Evolutionary conservation across 768 basidiomycete species (phyloP).

Genomic region (Hygrocybe punicea): DNA sequence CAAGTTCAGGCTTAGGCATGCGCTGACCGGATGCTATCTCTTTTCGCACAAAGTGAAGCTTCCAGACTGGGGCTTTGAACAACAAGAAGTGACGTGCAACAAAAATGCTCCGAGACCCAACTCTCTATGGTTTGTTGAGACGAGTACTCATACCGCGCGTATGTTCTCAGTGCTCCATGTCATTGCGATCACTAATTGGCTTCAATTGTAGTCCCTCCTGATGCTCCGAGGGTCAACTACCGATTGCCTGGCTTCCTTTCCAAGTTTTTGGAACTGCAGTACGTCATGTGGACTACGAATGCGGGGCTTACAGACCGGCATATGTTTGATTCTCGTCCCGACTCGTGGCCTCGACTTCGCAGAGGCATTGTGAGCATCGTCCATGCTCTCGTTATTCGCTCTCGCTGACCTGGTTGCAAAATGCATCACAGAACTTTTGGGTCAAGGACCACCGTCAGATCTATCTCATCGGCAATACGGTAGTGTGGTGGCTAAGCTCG

Average conservation of each 20-base stretch:
- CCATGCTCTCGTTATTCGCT: background rate
- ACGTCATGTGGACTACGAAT: conserved; percentile 97
- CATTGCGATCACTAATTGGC: background rate
- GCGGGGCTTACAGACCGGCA: conserved; percentile 94
- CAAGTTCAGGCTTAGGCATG: conserved; percentile 78
- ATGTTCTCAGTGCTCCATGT: conserved; percentile 31
- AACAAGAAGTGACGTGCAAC: conserved; percentile 99
- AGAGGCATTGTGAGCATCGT: conserved; percentile 81
- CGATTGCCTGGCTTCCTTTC: conserved; percentile 79
- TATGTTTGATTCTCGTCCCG: conserved; percentile 90
- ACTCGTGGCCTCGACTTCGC: conserved; percentile 82
- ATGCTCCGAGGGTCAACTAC: conserved; percentile 87
- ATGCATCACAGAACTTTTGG: conserved; percentile 82
- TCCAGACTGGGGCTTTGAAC: conserved; percentile 96
- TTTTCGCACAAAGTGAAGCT: conserved; percentile 98
- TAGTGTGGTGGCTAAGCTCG: conserved; percentile 88
- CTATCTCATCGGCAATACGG: conserved; percentile 91
- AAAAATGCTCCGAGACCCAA: conserved; percentile 90
- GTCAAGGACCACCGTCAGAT: conserved; percentile 94
- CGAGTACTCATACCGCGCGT: conserved; percentile 70
- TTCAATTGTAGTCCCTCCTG: conserved; percentile 52
- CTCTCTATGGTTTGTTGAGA: conserved; percentile 94
- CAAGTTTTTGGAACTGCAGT: conserved; percentile 89
- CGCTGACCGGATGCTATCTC: conserved; percentile 88
- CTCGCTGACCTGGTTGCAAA: conserved; percentile 1